Evolutionary conservation across 257 asterid genomes (phyloP), one percentile per base, ranked within the genome.

Genomic region (Oldenlandia corymbosa): DNA sequence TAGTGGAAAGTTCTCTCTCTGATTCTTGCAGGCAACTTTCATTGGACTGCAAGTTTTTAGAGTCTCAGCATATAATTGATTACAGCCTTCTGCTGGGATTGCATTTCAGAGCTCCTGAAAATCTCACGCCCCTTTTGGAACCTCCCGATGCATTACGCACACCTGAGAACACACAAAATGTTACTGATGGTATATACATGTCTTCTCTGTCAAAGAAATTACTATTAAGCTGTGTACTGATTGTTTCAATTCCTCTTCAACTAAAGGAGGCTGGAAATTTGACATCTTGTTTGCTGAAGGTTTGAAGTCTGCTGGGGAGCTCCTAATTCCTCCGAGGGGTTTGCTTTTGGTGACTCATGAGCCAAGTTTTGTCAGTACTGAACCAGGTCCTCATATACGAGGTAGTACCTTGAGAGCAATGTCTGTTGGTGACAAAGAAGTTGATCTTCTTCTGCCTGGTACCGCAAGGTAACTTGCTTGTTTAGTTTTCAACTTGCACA

Each of bases 61-160:
- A 86, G 75, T 84, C 91, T 84, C 98, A 91, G 64, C 76, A 78
- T 20, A 88, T 91, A 73, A 86, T 91, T 69, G 98, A 88, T 74
- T 88, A 91, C 68, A 88, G 98, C 79, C 98, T 91, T 77, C 88
- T 91, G 45, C 67, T 91, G 79, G 98, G 98, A 46, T 66, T 91
- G 82, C 98, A 91, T 81, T 86, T 88, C 76, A 81, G 95, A 78
- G 99, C 98, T 63, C 98, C 98, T 48, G 98, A 91, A 67, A 88
- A 91, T 83, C 84, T 88, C 46, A 81, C 71, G 60, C 74, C 90
- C 42, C 74, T 85, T 21, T 64, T 80, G 71, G 90, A 87, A 76
- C 73, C 86, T 47, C 82, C 97, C 34, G 86, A 81, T 67, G 71
- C 93, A 7, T 69, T 59, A 65, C 72, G 75, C 53, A 74, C 71